These are phyloP conservation scores for Fraxinus quadrangulata DNA, from an alignment of 257 asterid genomes.

Conservation along the genomic window DNA sequence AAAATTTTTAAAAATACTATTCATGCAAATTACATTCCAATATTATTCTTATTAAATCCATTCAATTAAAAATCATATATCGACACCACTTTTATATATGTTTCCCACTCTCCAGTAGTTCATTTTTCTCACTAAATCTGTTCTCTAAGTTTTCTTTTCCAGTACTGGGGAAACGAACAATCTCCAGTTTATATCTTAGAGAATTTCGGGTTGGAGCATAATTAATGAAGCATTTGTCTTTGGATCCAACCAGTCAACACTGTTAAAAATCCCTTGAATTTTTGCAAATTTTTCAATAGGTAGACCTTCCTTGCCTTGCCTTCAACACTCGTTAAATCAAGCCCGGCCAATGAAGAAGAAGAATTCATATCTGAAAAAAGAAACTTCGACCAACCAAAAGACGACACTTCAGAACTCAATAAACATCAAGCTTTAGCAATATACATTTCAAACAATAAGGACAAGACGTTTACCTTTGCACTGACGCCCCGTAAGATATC, in stretches of 20 bases:
- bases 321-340: slow-evolving; percentile 31
- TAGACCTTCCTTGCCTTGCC: slow-evolving; percentile 46
- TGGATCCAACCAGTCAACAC: slow-evolving; percentile 38
- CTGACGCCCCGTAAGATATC: too few relatives aligned
- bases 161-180: slow-evolving; percentile 18
- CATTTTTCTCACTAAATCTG: slow-evolving; percentile 15
- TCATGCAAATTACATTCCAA: too few relatives aligned
- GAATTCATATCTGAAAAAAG: slow-evolving; percentile 60
- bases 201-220: too few relatives aligned
- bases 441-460: background rate
- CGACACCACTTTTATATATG: too few relatives aligned
- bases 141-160: slow-evolving; percentile 28
- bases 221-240: slow-evolving; percentile 31
- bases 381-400: slow-evolving; percentile 42
- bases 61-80: too few relatives aligned
- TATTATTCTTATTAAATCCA: too few relatives aligned
- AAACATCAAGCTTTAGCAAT: background rate
- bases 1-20: too few relatives aligned
- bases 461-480: too few relatives aligned
- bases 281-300: slow-evolving; percentile 44
- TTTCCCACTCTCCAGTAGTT: background rate
- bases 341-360: slow-evolving; percentile 35
- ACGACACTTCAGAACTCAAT: slow-evolving; percentile 19
- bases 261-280: slow-evolving; percentile 40
- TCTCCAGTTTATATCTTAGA: slow-evolving; percentile 30